Base-by-base conservation (phyloP, 2,329 filamentous ascomycete genomes). In the Furcasterigmium furcatum region DNA sequence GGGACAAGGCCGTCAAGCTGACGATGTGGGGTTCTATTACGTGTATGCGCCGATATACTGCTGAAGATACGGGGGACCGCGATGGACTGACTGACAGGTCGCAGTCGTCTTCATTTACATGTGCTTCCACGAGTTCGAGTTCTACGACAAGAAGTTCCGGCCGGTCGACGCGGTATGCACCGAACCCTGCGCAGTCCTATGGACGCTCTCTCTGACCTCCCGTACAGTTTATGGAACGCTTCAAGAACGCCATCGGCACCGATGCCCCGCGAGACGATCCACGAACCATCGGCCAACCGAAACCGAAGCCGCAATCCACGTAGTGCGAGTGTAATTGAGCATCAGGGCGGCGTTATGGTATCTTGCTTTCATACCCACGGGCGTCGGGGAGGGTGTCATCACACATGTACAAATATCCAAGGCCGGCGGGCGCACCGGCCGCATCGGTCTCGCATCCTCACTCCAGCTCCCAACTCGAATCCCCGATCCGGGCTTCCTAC, bases 1-100 rank as follows among this genome's bases (percentile, higher is more conserved):
- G 84, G 82, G 75, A 78, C 35, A 88, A 84, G 62, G 73, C 68
- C 49, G 71, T 85, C 46, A 82, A 81, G 64, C 68, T 90, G 51
- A 75, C 76, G 41, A 87, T 90, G 65, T 77, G 83, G 10, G 66
- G 67, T 20, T 78, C 71, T 32, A 74, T 84, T 38, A 70, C 76
- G 43, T 77, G 81, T 84, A 57, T 47, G 77, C 67, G 14, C 3
- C 34, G n/a, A n/a, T n/a, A n/a, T n/a, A n/a, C n/a, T n/a, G n/a
- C n/a, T 19, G n/a, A 12, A n/a, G n/a, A n/a, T n/a, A n/a, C n/a
- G n/a, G n/a, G n/a, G n/a, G n/a, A n/a, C n/a, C n/a, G n/a, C n/a
- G n/a, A n/a, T n/a, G n/a, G n/a, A n/a, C n/a, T n/a, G 21, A 21
- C 41, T 43, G 8, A 43, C 32, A 10, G 12, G 8, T 4, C 4